Base-by-base conservation (phyloP, 2,329 filamentous ascomycete genomes). In the Paraconiothyrium sp. region DNA sequence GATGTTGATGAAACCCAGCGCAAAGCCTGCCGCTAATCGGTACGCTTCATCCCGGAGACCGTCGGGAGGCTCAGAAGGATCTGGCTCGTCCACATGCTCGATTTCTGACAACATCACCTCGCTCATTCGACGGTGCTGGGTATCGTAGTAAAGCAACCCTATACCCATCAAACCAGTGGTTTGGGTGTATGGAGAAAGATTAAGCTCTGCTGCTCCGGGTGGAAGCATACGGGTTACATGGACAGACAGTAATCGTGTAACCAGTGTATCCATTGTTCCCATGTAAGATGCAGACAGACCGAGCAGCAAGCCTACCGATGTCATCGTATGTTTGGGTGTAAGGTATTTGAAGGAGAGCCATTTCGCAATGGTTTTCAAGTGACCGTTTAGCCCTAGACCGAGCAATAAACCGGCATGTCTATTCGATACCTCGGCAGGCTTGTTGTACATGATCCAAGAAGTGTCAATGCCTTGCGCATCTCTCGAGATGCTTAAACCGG, bases 251-350 rank as follows among this genome's bases (percentile, higher is more conserved):
- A 99, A 84, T 27, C 95, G 89, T 9, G 95, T 98, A 63, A 98
- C 94, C 32, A 97, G 85, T 1, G 92, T 95, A 76, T 99, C 95
- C 94, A 98, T 98, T 2, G 94, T 98, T 1, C 96, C 95, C 68
- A 97, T 85, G 75, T 97, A 97, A 1, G 95, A 98, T 30, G 92
- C 95, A 9, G 95, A 94, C 20, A 99, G 84, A 0, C 95, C 95
- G 0, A 99, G 84, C 3, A 99, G 84, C n/a, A 99, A 84, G 10
- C 95, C 95, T 58, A 99, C 94, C 0, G 95, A 98, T 27, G 95
- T 98, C 95, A 99, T 99, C 30, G 94, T 97, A 78, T 99, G 96
- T 74, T 99, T 99, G 1, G 95, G 94, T 0, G 95, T 99, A n/a
- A 99, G 83, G 70, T 99, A 99, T 75, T 97, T 98, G 85, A 98